Evolutionary conservation across 1,284 basidiomycete genomes (phyloP).

Genomic region (Malassezia cuniculi): DNA sequence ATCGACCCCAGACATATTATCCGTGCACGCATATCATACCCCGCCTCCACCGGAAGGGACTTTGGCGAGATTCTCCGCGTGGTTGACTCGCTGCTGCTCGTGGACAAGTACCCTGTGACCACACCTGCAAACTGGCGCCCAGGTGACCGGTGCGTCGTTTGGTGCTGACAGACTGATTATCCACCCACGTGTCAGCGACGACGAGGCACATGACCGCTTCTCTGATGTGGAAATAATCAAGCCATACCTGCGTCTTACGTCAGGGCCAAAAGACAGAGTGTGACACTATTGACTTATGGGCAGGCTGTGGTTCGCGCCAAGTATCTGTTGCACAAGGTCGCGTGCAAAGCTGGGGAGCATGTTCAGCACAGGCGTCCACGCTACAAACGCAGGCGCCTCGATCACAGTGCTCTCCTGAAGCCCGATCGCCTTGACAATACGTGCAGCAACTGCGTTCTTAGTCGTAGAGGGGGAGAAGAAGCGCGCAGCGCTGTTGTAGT

Average conservation of each 20-base stretch:
- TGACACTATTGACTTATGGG: neutral
- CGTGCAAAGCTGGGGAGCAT: slow-evolving; percentile 20
- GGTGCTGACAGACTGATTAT: slow-evolving; percentile 93
- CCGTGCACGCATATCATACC: slow-evolving; percentile 73
- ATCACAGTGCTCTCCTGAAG: slow-evolving; percentile 21
- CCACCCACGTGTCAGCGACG: slow-evolving; percentile 70
- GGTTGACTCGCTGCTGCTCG: slow-evolving; percentile 76
- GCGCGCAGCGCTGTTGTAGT: slow-evolving; percentile 15
- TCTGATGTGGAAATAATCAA: slow-evolving; percentile 51
- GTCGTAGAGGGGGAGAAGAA: slow-evolving; percentile 28
- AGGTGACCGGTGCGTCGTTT: no score
- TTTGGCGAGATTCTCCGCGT: slow-evolving; percentile 72
- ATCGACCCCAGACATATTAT: slow-evolving; percentile 43
- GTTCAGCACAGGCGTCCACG: slow-evolving; percentile 22
- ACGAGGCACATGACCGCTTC: slow-evolving; percentile 79
- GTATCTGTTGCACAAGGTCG: slow-evolving; percentile 4
- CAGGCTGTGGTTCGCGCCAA: slow-evolving; percentile 13
- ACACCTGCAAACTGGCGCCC: slow-evolving; percentile 84
- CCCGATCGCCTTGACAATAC: slow-evolving; percentile 20
- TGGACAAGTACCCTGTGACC: slow-evolving; percentile 54
- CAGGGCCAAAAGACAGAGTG: slow-evolving; percentile 22
- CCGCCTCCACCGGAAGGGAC: slow-evolving; percentile 49
- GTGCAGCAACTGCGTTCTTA: slow-evolving; percentile 18
- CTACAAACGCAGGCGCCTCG: slow-evolving; percentile 28
- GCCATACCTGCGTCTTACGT: slow-evolving; percentile 51